Evolutionary conservation across 1,139 yeast genomes (phyloP).

Genomic region (Kazachstania sp.): DNA sequence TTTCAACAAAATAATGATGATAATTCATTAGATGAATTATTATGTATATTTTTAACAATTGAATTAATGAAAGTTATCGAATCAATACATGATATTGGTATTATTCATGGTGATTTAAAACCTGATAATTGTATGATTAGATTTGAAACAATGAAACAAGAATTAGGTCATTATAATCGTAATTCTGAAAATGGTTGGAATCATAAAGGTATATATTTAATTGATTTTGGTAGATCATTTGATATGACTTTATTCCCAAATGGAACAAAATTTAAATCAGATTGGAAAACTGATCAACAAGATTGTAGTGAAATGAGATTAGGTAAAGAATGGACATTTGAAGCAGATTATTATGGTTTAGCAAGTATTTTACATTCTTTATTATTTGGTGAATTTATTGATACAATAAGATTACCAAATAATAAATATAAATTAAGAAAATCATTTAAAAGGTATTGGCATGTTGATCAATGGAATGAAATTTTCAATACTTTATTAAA

Average conservation of each 20-base stretch:
- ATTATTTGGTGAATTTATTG: slow-evolving; percentile 60
- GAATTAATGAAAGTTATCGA: slow-evolving; percentile 57
- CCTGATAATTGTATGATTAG: slow-evolving; percentile 83
- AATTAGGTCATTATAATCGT: slow-evolving; percentile 28
- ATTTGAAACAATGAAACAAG: slow-evolving; percentile 41
- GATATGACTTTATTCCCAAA: slow-evolving; percentile 54
- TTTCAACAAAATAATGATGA: slow-evolving; percentile 29
- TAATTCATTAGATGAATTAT: slow-evolving; percentile 48
- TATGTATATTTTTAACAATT: slow-evolving; percentile 55
- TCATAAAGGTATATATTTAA: slow-evolving; percentile 51
- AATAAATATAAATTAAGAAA: slow-evolving; percentile 36
- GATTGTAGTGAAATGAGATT: slow-evolving; percentile 71
- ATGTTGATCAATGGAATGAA: slow-evolving; percentile 59
- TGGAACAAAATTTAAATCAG: slow-evolving; percentile 47
- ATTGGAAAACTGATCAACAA: slow-evolving; percentile 60
- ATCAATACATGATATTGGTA: slow-evolving; percentile 51
- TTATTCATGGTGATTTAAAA: slow-evolving; percentile 79
- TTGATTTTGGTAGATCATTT: slow-evolving; percentile 79
- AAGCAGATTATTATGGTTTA: slow-evolving; percentile 78
- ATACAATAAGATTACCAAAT: slow-evolving; percentile 30
- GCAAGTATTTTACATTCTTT: slow-evolving; percentile 70
- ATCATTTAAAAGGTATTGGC: slow-evolving; percentile 71
- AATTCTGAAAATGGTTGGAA: slow-evolving; percentile 43
- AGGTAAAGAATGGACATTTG: slow-evolving; percentile 62
- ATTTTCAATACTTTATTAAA: slow-evolving; percentile 60